Base-by-base conservation (phyloP, 306 rosid species). In the Medicago ruthenica region DNA sequence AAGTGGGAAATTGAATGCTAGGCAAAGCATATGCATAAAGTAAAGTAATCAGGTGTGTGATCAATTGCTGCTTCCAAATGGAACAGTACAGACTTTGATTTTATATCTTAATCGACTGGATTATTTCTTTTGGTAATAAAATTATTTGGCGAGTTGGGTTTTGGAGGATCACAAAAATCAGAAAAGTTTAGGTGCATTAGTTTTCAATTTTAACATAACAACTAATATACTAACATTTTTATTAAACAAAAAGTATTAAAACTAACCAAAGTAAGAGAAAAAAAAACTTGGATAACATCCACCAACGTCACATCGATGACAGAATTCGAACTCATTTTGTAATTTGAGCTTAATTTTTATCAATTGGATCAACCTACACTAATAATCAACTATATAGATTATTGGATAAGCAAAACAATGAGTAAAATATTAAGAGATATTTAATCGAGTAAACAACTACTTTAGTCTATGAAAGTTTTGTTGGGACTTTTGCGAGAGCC, bases 1-100 rank as follows among this genome's bases (percentile, higher is more conserved):
- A 79, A 79, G 75, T 66, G 10, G 20, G 58, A 24, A 69, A 13
- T 36, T 74, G 9, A 62, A 62, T 71, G 54, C 37, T 34, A 34
- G 37, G 37, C 14, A 53, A 53, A 76, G 47, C 75, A 37, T 34
- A 69, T 17, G 61, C 16, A 70, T 55, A 7, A 72, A 54, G 70
- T 15, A 74, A 62, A 60, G 50, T 27, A 60, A 74, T 24, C n/a
- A 17, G 62, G 75, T 44, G 27, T 54, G 15, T 65, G 83, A 44
- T 42, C 57, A 59, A 41, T 34, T 68, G 71, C 41, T 75, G 53
- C 71, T 63, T 70, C 70, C 59, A 31, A 42, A 34, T 47, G 45
- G 77, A 41, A 70, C 51, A 50, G 27, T 24, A 15, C 11, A 44
- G 3, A 64, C 60, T 65, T 55, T 55, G 66, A 59, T 20, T 66